Conservation (phyloP, 352 stramenopile species). For the Elongisporangium prolatum region DNA sequence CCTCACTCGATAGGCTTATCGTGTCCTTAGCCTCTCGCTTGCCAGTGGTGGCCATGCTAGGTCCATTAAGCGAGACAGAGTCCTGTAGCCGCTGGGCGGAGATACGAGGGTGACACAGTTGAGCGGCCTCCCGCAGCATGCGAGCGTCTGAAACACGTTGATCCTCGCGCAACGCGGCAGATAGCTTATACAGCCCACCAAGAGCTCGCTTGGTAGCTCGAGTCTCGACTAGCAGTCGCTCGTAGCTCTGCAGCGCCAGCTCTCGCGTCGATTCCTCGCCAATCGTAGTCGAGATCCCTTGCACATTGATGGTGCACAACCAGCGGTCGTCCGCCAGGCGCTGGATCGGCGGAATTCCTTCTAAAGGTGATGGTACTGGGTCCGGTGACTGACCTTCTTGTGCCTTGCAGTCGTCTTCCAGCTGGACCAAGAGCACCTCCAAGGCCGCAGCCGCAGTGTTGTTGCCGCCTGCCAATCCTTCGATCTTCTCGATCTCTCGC, state of each 20-base stretch:
- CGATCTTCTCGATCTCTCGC: conserved; percentile 43
- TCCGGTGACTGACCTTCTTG: conserved; percentile 6
- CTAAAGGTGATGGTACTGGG: conserved; percentile 9
- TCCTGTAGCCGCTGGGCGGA: conserved; percentile 27
- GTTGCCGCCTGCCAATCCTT: conserved; percentile 15
- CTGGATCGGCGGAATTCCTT: conserved; percentile 10
- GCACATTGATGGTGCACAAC: conserved; percentile 50
- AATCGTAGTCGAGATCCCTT: conserved; percentile 33
- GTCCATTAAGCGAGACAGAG: conserved; percentile 7
- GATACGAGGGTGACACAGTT: conserved; percentile 36
- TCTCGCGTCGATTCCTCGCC: conserved; percentile 26
- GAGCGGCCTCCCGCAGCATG: conserved; percentile 33
- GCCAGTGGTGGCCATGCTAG: conserved; percentile 3
- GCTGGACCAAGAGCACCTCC: conserved; percentile 5
- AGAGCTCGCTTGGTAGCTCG: conserved; percentile 13
- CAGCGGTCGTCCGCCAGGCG: conserved; percentile 15
- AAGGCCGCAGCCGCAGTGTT: conserved; percentile 21
- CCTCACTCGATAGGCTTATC: neutral
- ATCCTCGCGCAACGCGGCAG: conserved; percentile 8
- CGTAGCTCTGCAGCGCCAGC: conserved; percentile 40
- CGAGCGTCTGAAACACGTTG: conserved; percentile 25
- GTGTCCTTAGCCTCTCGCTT: neutral
- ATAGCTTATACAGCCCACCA: conserved; percentile 23
- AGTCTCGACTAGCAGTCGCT: conserved; percentile 10
- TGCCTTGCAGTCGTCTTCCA: conserved; percentile 1